A percentile compares a stretch with the other conserved stretches of the same genome.
Conservation (phyloP, 2,329 filamentous ascomycete genomes). For the Clonostachys rosea region DNA sequence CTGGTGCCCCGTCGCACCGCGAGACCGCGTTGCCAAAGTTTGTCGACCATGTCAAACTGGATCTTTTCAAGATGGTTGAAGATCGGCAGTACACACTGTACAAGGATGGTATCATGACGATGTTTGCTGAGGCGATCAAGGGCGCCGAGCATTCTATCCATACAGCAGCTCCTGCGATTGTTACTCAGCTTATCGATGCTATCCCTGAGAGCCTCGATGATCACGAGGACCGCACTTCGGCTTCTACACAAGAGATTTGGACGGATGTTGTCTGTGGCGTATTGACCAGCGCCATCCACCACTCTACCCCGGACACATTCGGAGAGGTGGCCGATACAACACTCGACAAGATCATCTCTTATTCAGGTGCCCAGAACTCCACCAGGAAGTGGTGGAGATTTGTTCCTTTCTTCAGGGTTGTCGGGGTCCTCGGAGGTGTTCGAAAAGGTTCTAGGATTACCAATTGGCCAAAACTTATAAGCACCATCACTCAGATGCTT, state of each 20-base stretch:
- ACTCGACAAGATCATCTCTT: conserved; percentile 37
- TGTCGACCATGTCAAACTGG: conserved; percentile 66
- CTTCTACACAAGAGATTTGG: conserved; percentile 45
- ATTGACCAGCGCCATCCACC: conserved; percentile 77
- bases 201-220: conserved; percentile 28
- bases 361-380: conserved; percentile 21
- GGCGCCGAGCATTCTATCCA: conserved; percentile 55
- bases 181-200: conserved; percentile 44
- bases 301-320: conserved; percentile 72
- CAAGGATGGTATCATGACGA: conserved; percentile 82
- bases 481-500: conserved; percentile 48
- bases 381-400: conserved; percentile 27
- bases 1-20: conserved; percentile 71
- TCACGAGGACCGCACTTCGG: conserved; percentile 34
- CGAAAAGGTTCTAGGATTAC: conserved; percentile 71
- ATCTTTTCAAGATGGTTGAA: conserved; percentile 52
- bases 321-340: conserved; percentile 61
- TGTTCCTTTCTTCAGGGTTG: conserved; percentile 47
- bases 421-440: conserved; percentile 72
- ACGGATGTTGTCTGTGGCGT: conserved; percentile 69
- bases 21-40: conserved; percentile 68
- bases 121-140: conserved; percentile 81
- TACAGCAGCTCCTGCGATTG: conserved; percentile 51
- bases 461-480: conserved; percentile 65
- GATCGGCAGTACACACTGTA: conserved; percentile 63